A percentile compares a stretch with the other conserved stretches of the same genome.
These are phyloP conservation scores for Rhinocladiella mackenziei DNA, from an alignment of 2,329 filamentous ascomycete genomes.

Conservation along the genomic window DNA sequence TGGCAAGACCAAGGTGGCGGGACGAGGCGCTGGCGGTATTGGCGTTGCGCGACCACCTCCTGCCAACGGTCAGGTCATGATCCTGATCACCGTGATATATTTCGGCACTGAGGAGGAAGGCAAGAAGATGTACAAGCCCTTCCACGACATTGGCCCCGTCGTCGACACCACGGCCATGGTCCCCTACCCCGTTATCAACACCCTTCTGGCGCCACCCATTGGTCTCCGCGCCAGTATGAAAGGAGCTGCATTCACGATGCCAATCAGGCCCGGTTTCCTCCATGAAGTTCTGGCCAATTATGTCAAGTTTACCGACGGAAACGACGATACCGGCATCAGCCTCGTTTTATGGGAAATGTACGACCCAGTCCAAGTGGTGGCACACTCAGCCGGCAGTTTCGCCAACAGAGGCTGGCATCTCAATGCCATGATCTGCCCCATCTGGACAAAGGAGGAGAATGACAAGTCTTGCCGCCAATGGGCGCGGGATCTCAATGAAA, in stretches of 20 bases:
- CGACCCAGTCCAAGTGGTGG: slow-evolving; percentile 41
- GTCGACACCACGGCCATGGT: slow-evolving; percentile 39
- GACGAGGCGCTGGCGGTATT: slow-evolving; percentile 29
- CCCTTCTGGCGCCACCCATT: slow-evolving; percentile 37
- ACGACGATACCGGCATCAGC: slow-evolving; percentile 32
- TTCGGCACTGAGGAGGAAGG: slow-evolving; percentile 40
- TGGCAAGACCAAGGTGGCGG: slow-evolving; percentile 26
- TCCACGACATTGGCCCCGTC: slow-evolving; percentile 39
- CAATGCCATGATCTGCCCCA: slow-evolving; percentile 41
- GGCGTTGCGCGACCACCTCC: slow-evolving; percentile 34
- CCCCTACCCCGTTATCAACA: slow-evolving; percentile 44
- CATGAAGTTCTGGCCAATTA: slow-evolving; percentile 34
- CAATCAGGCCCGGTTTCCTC: slow-evolving; percentile 37
- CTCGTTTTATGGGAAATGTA: slow-evolving; percentile 43
- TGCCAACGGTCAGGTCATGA: slow-evolving; percentile 30
- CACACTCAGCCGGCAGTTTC: slow-evolving; percentile 41
- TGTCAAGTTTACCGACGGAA: slow-evolving; percentile 32
- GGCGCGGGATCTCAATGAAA: slow-evolving; percentile 37
- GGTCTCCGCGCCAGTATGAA: slow-evolving; percentile 42
- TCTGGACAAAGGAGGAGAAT: slow-evolving; percentile 40
- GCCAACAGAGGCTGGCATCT: slow-evolving; percentile 46
- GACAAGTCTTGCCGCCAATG: slow-evolving; percentile 40
- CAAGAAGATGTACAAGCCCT: slow-evolving; percentile 35
- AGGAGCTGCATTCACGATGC: slow-evolving; percentile 44
- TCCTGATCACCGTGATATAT: slow-evolving; percentile 36